Evolutionary conservation across 176 grass and related monocot genomes (phyloP).

Genomic region (Musa itinerans): DNA sequence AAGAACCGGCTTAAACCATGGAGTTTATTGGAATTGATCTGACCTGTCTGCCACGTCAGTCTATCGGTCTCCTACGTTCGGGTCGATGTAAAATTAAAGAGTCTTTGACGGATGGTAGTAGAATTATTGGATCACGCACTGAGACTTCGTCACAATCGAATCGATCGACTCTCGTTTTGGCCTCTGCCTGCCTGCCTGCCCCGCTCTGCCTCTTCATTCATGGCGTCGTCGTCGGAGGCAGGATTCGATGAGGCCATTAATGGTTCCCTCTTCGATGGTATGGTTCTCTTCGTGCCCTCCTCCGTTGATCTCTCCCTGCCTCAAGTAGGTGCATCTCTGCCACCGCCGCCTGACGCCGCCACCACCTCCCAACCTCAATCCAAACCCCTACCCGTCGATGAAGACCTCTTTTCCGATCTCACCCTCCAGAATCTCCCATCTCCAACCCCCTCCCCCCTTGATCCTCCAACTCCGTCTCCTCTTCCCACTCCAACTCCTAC

Average conservation of each 20-base stretch:
- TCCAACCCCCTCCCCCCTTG: conserved; percentile 15
- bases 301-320: conserved; percentile 15
- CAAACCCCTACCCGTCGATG: conserved; percentile 45
- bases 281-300: conserved; percentile 64
- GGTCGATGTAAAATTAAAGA: no score
- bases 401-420: conserved; percentile 98
- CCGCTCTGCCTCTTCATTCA: not conserved
- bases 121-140: no score
- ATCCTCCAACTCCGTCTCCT: not conserved
- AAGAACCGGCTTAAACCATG: no score
- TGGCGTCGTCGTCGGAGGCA: conserved; percentile 30
- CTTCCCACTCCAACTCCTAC: no score
- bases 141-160: no score
- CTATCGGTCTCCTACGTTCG: no score
- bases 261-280: conserved; percentile 81
- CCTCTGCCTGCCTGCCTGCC: not conserved
- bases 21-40: no score
- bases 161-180: not conserved
- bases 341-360: no score
- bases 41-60: no score
- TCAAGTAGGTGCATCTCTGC: not conserved
- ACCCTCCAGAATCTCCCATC: conserved; percentile 46
- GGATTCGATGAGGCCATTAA: conserved; percentile 14
- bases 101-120: no score
- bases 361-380: not conserved